A percentile compares a stretch with the other conserved stretches of the same genome.
phyloP scores from a whole-genome alignment of 2,329 filamentous ascomycete genomes.

The Aspergillus piperis region DNA sequence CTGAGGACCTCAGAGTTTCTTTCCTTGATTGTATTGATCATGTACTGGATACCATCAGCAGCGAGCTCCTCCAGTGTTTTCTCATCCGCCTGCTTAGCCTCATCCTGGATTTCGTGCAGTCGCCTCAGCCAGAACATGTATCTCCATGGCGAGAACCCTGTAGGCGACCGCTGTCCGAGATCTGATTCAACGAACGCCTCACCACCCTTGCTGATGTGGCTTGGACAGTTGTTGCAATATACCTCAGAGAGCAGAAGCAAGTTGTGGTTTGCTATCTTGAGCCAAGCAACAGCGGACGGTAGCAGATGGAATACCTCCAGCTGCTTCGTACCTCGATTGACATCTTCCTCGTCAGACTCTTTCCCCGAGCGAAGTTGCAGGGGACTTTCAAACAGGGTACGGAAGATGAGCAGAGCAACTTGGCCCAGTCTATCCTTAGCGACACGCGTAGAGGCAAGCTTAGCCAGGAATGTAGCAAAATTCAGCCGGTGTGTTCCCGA shows the following conservation, averaged over 20 bases:
- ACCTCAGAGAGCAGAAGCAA: constrained; percentile 24
- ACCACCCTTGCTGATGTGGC: constrained; percentile 19
- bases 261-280: constrained; percentile 20
- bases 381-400: constrained; percentile 18
- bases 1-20: constrained; percentile 22
- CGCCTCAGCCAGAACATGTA: constrained; percentile 31
- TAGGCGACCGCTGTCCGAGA: constrained; percentile 24
- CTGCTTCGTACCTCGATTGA: constrained; percentile 7
- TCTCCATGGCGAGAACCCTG: constrained; percentile 29
- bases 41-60: constrained; percentile 22
- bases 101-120: constrained; percentile 25
- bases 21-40: constrained; percentile 18
- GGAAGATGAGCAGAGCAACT: constrained; percentile 23
- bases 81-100: constrained; percentile 22
- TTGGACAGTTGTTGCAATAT: constrained; percentile 24
- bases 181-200: constrained; percentile 24
- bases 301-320: constrained; percentile 17
- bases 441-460: constrained; percentile 26
- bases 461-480: constrained; percentile 25
- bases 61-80: constrained; percentile 22
- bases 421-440: constrained; percentile 24
- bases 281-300: constrained; percentile 22
- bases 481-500: constrained; percentile 21
- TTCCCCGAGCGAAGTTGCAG: constrained; percentile 17
- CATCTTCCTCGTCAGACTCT: constrained; percentile 21